Evolutionary conservation across 2,329 filamentous ascomycete genomes (phyloP), one percentile per base, ranked within the genome.

Genomic region (Aspergillus spinulosporus): DNA sequence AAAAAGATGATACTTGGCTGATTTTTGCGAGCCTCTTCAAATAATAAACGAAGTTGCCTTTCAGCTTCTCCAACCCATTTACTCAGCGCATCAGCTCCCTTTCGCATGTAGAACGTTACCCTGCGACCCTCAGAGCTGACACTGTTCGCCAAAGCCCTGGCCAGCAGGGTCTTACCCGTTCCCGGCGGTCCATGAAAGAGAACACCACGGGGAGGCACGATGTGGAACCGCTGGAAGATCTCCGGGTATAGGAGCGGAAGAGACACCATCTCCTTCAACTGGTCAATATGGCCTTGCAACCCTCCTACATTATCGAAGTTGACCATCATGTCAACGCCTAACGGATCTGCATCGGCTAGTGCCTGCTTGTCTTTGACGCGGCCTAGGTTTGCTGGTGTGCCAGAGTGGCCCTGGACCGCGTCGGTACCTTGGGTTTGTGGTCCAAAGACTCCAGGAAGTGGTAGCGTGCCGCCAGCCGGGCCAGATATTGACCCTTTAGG

Each of bases 1-100:
- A 99, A 97, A 79, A 99, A 99, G 72, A 99, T 99, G 74, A 99
- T 99, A 72, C 93, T 97, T 0, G 94, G 94, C 68, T 99, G 94
- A 1, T 89, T 97, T 72, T 92, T 94, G 59, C 93, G 84, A 12
- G 94, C 94, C 74, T 99, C 94, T 66, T 97, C 94, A 62, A 99
- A 99, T 4, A 99, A 82, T 56, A 97, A 78, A 45, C 94, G 87
- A 52, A 99, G 84, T 71, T 99, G 94, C 74, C 93, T 88, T 76
- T 99, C 94, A 7, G 95, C 94, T 75, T 99, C 94, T 70, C 94
- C 94, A 51, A 99, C 94, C 94, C 94, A 99, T 76, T 99, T 99
- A 74, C 92, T 97, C 60, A 99, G 79, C 12, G 92, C 92, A 81
- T 99, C 94, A 26, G 94, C 95, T 70, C 94, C 95, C 75, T 99